Evolutionary conservation across 1,139 yeast genomes (phyloP).

Genomic region (Taphrina communis): DNA sequence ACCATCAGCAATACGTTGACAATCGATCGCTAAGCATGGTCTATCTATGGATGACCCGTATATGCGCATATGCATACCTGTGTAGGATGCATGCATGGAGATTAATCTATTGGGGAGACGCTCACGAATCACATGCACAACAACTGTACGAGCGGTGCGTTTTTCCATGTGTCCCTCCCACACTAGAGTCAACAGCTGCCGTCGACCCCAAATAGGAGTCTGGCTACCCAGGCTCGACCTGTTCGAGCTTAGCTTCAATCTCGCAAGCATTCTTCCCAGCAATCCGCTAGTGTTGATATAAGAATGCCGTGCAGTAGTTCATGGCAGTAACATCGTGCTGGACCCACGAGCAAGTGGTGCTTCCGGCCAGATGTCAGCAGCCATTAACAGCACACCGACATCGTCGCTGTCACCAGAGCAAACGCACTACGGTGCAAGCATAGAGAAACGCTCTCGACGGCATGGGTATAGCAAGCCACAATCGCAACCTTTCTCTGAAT

Average conservation of each 20-base stretch:
- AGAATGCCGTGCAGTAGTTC: not conserved
- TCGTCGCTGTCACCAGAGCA: not conserved
- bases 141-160: not conserved
- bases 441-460: conserved; percentile 11
- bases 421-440: not conserved
- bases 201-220: too few species aligned
- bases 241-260: too few species aligned
- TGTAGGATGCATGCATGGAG: too few species aligned
- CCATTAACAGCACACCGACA: not conserved
- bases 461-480: conserved; percentile 32
- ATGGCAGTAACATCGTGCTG: not conserved
- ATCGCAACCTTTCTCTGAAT: conserved; percentile 28
- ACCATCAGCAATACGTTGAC: too few species aligned
- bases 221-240: too few species aligned
- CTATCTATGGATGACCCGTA: too few species aligned
- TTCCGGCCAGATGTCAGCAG: not conserved
- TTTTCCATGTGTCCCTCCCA: not conserved
- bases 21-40: too few species aligned
- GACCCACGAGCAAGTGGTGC: not conserved
- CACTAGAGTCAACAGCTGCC: too few species aligned
- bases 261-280: too few species aligned
- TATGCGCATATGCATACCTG: too few species aligned
- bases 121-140: conserved; percentile 4
- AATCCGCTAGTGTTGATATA: too few species aligned
- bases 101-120: not conserved